phyloP scores from a whole-genome alignment of 768 basidiomycete genomes.

The Leccinum subgranulosum region DNA sequence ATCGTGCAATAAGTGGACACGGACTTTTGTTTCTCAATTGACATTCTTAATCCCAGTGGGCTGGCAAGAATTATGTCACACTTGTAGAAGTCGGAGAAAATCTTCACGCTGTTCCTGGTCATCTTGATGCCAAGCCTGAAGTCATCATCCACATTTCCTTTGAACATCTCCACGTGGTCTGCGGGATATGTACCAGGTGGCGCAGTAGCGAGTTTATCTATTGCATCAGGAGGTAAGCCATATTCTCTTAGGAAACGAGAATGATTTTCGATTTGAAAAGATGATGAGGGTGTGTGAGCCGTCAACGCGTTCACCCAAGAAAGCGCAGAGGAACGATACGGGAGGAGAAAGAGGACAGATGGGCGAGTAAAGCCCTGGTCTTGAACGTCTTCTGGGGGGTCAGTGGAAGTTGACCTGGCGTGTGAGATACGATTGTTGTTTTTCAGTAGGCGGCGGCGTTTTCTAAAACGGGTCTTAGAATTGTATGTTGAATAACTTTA shows the following conservation, averaged over 20 bases:
- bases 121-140: constrained; percentile 92
- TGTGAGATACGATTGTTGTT: constrained; percentile 91
- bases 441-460: constrained; percentile 84
- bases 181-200: constrained; percentile 74
- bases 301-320: constrained; percentile 81
- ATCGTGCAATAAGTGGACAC: constrained; percentile 23
- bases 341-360: constrained; percentile 86
- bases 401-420: constrained; percentile 53
- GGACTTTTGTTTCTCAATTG: constrained; percentile 92
- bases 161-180: constrained; percentile 92
- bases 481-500: not conserved
- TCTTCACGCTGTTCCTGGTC: constrained; percentile 86
- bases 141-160: constrained; percentile 95
- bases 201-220: constrained; percentile 76
- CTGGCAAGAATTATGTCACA: constrained; percentile 93
- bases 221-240: constrained; percentile 69
- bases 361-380: constrained; percentile 99
- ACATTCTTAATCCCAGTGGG: constrained; percentile 86
- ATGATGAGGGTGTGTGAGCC: constrained; percentile 65
- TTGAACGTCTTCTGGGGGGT: constrained; percentile 72
- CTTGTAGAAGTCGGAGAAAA: constrained; percentile 88
- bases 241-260: constrained; percentile 82
- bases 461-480: constrained; percentile 47
- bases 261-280: constrained; percentile 86
- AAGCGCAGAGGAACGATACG: constrained; percentile 86